These are phyloP conservation scores for Backusella sp. DNA, from an alignment of 192 early-diverging fungal genomes.

Conservation along the genomic window DNA sequence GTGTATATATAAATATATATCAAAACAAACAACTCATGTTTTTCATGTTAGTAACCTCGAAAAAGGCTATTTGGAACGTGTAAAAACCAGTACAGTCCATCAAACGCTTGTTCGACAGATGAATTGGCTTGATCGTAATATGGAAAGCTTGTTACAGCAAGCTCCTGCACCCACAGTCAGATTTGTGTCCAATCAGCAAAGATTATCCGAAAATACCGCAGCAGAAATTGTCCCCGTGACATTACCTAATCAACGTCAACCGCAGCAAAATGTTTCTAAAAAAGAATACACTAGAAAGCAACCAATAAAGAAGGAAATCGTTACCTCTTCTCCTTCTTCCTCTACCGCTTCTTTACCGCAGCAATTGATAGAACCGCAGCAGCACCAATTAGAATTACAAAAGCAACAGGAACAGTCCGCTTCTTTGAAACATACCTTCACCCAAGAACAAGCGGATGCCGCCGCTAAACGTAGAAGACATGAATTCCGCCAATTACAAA, in stretches of 20 bases:
- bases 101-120: constrained; percentile 43
- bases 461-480: constrained; percentile 14
- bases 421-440: not conserved
- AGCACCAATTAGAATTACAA: not conserved
- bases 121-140: constrained; percentile 62
- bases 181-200: constrained; percentile 20
- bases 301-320: not conserved
- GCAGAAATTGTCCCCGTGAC: not conserved
- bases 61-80: constrained; percentile 51
- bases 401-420: not conserved
- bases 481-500: constrained; percentile 20
- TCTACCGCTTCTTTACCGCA: not conserved
- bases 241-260: constrained; percentile 3
- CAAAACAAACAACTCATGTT: not conserved
- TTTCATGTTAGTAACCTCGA: constrained; percentile 53
- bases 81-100: constrained; percentile 11
- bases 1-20: not conserved
- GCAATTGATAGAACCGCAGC: not conserved
- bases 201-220: not conserved
- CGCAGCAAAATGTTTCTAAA: not conserved
- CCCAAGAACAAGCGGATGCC: not conserved
- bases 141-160: constrained; percentile 62
- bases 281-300: not conserved
- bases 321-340: not conserved
- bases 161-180: constrained; percentile 45